Evolutionary conservation across 768 basidiomycete genomes (phyloP).

Genomic region (Stropharia rugosoannulata): DNA sequence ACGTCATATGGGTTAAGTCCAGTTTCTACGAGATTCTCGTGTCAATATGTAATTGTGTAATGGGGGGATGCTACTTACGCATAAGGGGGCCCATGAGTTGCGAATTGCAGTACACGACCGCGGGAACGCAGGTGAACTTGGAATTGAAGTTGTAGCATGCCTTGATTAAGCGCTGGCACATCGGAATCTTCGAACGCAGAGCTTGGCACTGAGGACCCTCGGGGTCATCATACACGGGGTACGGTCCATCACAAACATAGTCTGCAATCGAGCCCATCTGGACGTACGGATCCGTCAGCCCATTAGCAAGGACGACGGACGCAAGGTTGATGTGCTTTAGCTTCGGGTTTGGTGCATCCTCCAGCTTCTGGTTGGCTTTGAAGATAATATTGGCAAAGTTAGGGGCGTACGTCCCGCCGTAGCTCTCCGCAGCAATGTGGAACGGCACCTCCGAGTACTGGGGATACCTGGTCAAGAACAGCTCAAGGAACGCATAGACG

Average conservation of each 20-base stretch:
- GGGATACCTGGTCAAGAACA: constrained; percentile 77
- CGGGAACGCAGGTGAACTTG: constrained; percentile 69
- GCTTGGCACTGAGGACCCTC: constrained; percentile 64
- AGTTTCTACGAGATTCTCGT: constrained; percentile 39
- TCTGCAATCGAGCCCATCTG: constrained; percentile 76
- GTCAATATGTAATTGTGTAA: background rate
- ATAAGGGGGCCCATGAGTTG: constrained; percentile 72
- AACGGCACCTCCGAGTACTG: constrained; percentile 70
- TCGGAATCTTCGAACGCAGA: constrained; percentile 62
- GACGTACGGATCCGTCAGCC: constrained; percentile 77
- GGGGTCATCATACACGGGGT: constrained; percentile 74
- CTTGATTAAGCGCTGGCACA: constrained; percentile 73
- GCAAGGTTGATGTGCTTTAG: constrained; percentile 76
- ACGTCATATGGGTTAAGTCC: constrained; percentile 91
- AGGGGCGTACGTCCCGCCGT: constrained; percentile 79
- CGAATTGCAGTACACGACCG: constrained; percentile 75
- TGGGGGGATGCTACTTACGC: constrained; percentile 41
- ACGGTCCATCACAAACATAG: constrained; percentile 80
- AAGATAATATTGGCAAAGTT: constrained; percentile 84
- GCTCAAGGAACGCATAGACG: constrained; percentile 81
- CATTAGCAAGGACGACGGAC: constrained; percentile 86
- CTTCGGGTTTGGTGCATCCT: constrained; percentile 40
- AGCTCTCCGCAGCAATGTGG: constrained; percentile 82
- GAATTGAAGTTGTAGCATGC: constrained; percentile 65
- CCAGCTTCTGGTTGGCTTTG: constrained; percentile 67